These are phyloP conservation scores for Pezicula carpinea DNA, from an alignment of 2,329 filamentous ascomycete genomes.

Conservation along the genomic window DNA sequence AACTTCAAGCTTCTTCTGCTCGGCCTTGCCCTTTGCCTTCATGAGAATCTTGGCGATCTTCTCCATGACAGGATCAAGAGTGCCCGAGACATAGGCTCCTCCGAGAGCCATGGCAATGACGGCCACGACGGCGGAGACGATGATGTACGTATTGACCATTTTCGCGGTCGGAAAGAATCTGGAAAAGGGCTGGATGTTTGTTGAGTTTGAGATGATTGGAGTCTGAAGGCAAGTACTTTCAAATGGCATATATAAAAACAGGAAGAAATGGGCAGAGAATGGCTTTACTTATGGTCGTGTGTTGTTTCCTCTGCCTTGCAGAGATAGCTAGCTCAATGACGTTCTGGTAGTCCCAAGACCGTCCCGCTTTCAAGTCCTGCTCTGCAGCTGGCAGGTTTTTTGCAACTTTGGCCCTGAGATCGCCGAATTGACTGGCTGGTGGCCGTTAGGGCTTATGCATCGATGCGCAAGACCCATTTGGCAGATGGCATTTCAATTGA, in stretches of 20 bases:
- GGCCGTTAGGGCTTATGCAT: background rate
- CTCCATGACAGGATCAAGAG: constrained; percentile 34
- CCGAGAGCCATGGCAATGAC: constrained; percentile 28
- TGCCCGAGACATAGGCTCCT: constrained; percentile 33
- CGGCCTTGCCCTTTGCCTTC: constrained; percentile 37
- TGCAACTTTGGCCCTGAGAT: background rate
- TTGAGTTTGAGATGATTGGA: background rate
- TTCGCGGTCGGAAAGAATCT: constrained; percentile 4
- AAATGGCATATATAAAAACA: background rate
- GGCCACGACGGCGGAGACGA: constrained; percentile 27
- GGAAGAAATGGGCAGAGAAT: background rate
- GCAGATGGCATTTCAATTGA: too few relatives aligned
- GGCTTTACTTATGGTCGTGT: background rate
- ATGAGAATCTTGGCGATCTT: constrained; percentile 32
- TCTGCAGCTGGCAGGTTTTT: background rate
- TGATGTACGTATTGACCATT: constrained; percentile 19
- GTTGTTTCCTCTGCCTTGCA: background rate
- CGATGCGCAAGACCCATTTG: too few relatives aligned
- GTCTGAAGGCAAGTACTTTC: too few relatives aligned
- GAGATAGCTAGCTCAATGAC: background rate
- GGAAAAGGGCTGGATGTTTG: background rate
- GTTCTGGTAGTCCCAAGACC: background rate
- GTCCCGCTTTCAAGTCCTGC: background rate
- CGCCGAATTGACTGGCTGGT: background rate
- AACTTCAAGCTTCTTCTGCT: constrained; percentile 34